Base-by-base conservation (phyloP, 2,329 filamentous ascomycete genomes). In the Pseudogymnoascus sp. region DNA sequence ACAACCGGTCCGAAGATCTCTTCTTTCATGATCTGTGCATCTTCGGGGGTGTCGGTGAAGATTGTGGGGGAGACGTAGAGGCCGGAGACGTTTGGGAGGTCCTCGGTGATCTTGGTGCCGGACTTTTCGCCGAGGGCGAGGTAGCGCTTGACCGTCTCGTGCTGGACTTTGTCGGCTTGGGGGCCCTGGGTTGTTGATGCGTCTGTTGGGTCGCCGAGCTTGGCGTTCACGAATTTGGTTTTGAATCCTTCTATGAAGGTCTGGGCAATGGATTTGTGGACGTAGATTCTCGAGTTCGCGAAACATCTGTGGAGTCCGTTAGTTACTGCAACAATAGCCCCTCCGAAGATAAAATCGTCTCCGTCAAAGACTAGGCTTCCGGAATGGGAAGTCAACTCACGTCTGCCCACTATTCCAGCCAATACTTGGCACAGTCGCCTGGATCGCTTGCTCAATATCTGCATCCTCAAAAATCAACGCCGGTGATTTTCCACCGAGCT, bases 1-100 rank as follows among this genome's bases (percentile, higher is more conserved):
- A 86, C 82, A 0, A 80, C 80, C 0, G 86, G 85, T 0, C 85
- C 86, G 66, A 88, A 88, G 0, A 80, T 82, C 70, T 88, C 86
- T 2, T 78, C 81, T 66, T 80, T 64, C 63, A 66, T 65, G 40
- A 67, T 42, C 10, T 13, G 23, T 6, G 60, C 63, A 1, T 44
- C 21, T 61, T 40, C 57, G 17, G 63, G 35, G n/a, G 65, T 44
- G 10, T 47, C 60, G 13, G 62, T 65, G 38, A 71, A 70, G 26
- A 71, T 62, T 0, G 69, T 68, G 3, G 69, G 69, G 28, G 70
- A 62, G 26, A 71, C 65, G 26, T 66, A 69, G 40, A 61, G 67
- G 7, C 68, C 66, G 2, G 50, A 57, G 50, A 57, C 17, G 28
- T 57, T 57, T 11, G 50, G 50, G 5, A 57, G 10, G 50, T 57